Percentiles rank a stretch among this genome's conserved stretches.
phyloP scores from a whole-genome alignment of 2,329 filamentous ascomycete species.

The Cladophialophora yegresii region DNA sequence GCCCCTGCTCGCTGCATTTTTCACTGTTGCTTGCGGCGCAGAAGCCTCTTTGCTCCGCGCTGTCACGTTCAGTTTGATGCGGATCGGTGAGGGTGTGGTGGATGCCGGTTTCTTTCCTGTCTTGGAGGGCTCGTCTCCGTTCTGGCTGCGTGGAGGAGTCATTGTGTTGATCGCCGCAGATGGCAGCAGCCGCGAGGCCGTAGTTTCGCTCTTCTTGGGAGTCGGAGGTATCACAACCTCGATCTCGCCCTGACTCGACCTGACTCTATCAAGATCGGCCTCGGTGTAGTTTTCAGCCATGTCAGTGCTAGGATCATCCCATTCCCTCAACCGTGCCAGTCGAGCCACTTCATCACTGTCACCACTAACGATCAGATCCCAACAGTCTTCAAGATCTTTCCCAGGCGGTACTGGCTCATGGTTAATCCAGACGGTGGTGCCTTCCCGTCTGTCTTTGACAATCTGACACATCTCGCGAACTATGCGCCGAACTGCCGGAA shows the following conservation, averaged over 20 bases:
- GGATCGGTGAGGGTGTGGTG: constrained; percentile 17
- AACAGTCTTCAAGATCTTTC: constrained; percentile 85
- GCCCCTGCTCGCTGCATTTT: constrained; percentile 35
- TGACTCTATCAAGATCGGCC: constrained; percentile 49
- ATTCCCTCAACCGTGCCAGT: constrained; percentile 63
- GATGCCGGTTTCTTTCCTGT: neutral
- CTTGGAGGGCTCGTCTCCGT: constrained; percentile 24
- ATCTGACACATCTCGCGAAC: constrained; percentile 88
- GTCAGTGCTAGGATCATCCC: constrained; percentile 54
- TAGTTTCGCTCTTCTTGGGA: constrained; percentile 42
- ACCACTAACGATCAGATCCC: constrained; percentile 86
- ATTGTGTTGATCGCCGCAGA: constrained; percentile 32
- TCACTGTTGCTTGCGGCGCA: constrained; percentile 15
- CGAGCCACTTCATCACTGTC: constrained; percentile 85
- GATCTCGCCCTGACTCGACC: constrained; percentile 43
- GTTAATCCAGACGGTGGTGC: constrained; percentile 93
- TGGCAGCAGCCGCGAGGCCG: constrained; percentile 14
- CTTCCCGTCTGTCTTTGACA: constrained; percentile 78
- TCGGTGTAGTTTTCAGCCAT: constrained; percentile 49
- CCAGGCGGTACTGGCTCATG: constrained; percentile 79
- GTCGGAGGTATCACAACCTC: constrained; percentile 45
- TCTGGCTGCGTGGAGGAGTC: constrained; percentile 48
- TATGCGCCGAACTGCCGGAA: constrained; percentile 85
- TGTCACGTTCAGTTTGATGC: constrained; percentile 29
- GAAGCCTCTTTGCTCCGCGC: constrained; percentile 36